Evolutionary conservation across 1,139 yeast genomes (phyloP).

Genomic region (Geotrichum fermentans): DNA sequence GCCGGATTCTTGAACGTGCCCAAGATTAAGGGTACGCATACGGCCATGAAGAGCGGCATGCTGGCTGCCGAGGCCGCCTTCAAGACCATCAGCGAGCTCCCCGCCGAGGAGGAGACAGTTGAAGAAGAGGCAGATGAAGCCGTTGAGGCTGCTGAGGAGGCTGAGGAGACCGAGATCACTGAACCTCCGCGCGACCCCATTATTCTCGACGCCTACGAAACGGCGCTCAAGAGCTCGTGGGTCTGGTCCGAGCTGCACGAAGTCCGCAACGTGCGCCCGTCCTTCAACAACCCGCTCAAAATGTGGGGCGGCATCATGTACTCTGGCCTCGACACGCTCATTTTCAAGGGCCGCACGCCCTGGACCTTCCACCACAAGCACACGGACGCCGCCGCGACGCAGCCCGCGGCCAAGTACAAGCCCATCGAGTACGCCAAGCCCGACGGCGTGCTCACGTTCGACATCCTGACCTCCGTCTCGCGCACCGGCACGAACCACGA

Average conservation of each 20-base stretch:
- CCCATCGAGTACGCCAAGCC: slow-evolving; percentile 92
- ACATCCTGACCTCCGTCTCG: slow-evolving; percentile 83
- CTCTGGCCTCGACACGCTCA: slow-evolving; percentile 78
- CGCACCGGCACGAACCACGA: slow-evolving; percentile 95
- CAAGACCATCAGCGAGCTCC: slow-evolving; percentile 45
- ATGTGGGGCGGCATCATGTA: slow-evolving; percentile 72
- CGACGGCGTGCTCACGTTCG: slow-evolving; percentile 85
- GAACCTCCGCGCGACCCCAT: slow-evolving; percentile 35
- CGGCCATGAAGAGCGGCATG: slow-evolving; percentile 93
- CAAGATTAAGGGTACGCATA: slow-evolving; percentile 95
- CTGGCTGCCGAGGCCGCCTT: slow-evolving; percentile 85
- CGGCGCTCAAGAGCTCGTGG: slow-evolving; percentile 72
- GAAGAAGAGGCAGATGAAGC: slow-evolving; percentile 41
- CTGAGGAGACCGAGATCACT: slow-evolving; percentile 32
- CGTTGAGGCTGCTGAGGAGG: slow-evolving; percentile 33
- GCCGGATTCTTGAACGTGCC: slow-evolving; percentile 98
- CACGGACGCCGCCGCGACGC: slow-evolving; percentile 69
- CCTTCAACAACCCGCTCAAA: slow-evolving; percentile 71
- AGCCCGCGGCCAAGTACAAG: slow-evolving; percentile 55
- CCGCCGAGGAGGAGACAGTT: slow-evolving; percentile 44
- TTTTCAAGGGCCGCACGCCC: slow-evolving; percentile 74
- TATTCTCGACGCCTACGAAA: slow-evolving; percentile 56
- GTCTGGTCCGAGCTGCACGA: slow-evolving; percentile 71
- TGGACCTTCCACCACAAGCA: slow-evolving; percentile 75
- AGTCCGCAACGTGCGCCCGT: slow-evolving; percentile 87